Base-by-base conservation (phyloP, 768 basidiomycete genomes). In the Naganishia friedmannii region DNA sequence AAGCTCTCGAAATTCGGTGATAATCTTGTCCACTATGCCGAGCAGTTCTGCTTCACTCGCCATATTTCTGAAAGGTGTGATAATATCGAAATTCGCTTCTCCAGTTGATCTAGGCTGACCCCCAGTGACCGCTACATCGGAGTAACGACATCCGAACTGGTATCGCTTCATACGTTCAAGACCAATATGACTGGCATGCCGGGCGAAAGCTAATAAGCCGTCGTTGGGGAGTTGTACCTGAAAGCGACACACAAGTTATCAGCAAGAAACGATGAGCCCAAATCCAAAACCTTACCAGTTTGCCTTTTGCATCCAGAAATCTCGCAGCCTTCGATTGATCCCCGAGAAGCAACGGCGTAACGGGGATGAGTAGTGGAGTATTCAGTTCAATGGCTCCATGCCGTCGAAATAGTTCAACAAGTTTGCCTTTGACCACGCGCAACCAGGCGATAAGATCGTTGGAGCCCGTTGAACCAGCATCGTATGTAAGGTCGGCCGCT, bases 361-460 rank as follows among this genome's bases (percentile, higher is more conserved):
- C 78, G 0, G 82, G 93, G 78, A 92, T 86, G 13, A 96, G 83
- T n/a, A 94, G 80, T 0, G 92, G 89, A 0, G 92, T 89, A 74
- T 91, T 90, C 81, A 89, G 88, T 72, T 93, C 88, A 0, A 95
- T 87, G 3, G 94, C 93, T 7, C 94, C 94, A 76, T 94, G 94
- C 5, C 94, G 84, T 45, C 88, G 87, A 80, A 95, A 94, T 21
- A 93, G 88, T 1, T 88, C 83, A 2, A 86, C 84, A 5, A 96
- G 83, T 21, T 88, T 87, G 58, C 93, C 90, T 72, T 89, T 85
- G 6, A 94, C 90, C 3, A 88, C 87, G 13, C 87, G 86, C 7
- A 74, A 88, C 89, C 73, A 94, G 84, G 80, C 91, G 86, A 76
- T 90, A 88, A 5, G 88, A 87, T 26, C 86, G 81, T 72, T 89